Base-by-base conservation (phyloP, 306 rosid genomes). In the Sechiopsis laciniata region DNA sequence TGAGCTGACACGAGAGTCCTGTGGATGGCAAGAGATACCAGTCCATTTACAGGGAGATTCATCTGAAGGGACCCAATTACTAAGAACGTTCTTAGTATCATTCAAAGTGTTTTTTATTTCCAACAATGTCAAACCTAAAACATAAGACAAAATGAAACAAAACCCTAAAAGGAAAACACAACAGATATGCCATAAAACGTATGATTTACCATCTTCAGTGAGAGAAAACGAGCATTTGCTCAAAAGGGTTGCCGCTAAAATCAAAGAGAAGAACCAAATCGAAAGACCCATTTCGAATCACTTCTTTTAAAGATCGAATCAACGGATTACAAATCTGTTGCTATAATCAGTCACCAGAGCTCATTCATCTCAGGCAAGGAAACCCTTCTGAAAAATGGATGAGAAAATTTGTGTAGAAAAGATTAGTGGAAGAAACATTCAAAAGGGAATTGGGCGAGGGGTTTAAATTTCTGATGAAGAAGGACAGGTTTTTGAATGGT, bases 41-140 rank as follows among this genome's bases (percentile, higher is more conserved):
- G 95, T 88, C 99, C 99, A 95, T 20, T 80, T 37, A 85, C 99
- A 95, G 55, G 90, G 97, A 77, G 96, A 84, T 57, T 81, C 95
- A 81, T 89, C 96, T 12, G 83, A 54, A 73, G 81, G 86, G 71
- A 72, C 76, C 99, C 99, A 95, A 81, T 91, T 82, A 42, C 83
- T 81, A 12, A 95, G 97, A 74, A 79, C 74, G 78, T 88, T 80
- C 75, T 53, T 82, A 26, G 83, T 88, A 77, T 95, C 99, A 81
- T 95, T 91, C 81, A 91, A 81, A 76, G 78, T 61, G 75, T 78
- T 82, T 76, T 84, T 95, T 17, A 95, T 85, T 76, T 89, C 95
- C 88, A 95, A 82, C 88, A 91, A 85, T 37, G 95, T 64, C 55
- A 88, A 53, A 78, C 99, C 99, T 95, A 78, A 40, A 52, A 75